A percentile compares a stretch with the other conserved stretches of the same genome.
Evolutionary conservation across 2,329 filamentous ascomycete genomes (phyloP).

Genomic region (Tolypocladium cylindrosporum): DNA sequence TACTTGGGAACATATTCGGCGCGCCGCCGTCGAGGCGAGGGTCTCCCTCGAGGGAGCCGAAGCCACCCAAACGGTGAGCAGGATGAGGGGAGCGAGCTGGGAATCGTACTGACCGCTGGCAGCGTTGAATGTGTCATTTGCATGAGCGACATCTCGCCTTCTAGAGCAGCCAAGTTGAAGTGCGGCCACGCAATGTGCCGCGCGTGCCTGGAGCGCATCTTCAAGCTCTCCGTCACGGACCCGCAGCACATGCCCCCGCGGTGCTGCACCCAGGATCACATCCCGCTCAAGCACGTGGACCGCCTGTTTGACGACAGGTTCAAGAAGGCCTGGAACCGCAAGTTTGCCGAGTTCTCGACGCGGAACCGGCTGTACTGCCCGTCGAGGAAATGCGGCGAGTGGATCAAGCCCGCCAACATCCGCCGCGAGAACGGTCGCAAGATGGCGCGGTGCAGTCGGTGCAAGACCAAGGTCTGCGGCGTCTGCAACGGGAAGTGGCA

Average conservation of each 20-base stretch:
- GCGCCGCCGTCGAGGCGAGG: conserved; percentile 12
- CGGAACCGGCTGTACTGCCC: conserved; percentile 73
- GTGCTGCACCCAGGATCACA: conserved; percentile 66
- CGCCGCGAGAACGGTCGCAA: conserved; percentile 48
- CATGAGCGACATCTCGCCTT: conserved; percentile 53
- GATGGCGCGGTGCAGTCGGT: conserved; percentile 59
- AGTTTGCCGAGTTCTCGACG: conserved; percentile 66
- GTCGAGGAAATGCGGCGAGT: conserved; percentile 60
- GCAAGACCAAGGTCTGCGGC: conserved; percentile 65
- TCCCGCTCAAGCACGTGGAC: conserved; percentile 68
- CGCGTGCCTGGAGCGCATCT: conserved; percentile 62
- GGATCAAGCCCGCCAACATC: conserved; percentile 67
- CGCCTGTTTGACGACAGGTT: conserved; percentile 62
- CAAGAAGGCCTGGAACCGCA: conserved; percentile 72
- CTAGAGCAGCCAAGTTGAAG: conserved; percentile 58
- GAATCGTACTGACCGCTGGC: conserved; percentile 6
- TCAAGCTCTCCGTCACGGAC: conserved; percentile 66
- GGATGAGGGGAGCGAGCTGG: neutral
- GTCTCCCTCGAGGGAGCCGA: conserved; percentile 10
- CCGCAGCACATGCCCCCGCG: conserved; percentile 75
- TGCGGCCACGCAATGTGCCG: conserved; percentile 80
- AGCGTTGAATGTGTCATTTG: conserved; percentile 68
- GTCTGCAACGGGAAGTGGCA: conserved; percentile 70
- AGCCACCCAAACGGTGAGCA: conserved; percentile 1
- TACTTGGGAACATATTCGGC: conserved; percentile 17